Evolutionary conservation across 208 protist genomes (phyloP).

Genomic region (Wallacemonas sp.): DNA sequence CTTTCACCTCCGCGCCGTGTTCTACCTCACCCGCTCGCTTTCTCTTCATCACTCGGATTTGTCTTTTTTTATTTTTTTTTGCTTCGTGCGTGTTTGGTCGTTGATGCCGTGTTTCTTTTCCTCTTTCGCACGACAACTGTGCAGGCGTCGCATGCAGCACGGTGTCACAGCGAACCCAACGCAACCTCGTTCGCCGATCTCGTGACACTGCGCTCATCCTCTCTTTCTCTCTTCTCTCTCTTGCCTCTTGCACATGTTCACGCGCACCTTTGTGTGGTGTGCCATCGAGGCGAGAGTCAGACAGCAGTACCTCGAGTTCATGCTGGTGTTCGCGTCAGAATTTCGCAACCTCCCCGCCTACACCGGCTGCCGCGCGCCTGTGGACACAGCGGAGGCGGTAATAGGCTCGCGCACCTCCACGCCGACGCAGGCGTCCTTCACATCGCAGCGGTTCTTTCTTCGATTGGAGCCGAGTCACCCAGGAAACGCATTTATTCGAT

Average conservation of each 20-base stretch:
- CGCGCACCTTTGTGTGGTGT: background rate
- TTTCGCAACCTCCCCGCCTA: constrained; percentile 12
- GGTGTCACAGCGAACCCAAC: too few species aligned
- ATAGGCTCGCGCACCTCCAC: too few species aligned
- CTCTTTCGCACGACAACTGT: too few species aligned
- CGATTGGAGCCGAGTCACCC: background rate
- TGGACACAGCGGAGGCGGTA: too few species aligned
- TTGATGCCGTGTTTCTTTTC: too few species aligned
- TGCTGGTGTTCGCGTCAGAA: constrained; percentile 47
- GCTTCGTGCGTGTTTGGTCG: background rate
- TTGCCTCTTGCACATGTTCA: background rate
- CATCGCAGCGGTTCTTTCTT: background rate
- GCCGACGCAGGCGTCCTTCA: background rate
- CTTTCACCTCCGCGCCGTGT: too few species aligned
- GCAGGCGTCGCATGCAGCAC: too few species aligned
- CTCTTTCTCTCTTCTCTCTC: background rate
- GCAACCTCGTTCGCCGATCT: background rate
- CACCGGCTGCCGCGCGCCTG: constrained; percentile 2
- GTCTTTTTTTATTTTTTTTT: background rate
- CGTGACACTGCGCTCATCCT: background rate
- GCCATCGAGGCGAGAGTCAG: constrained; percentile 41
- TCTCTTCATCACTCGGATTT: too few species aligned
- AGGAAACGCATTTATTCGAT: background rate
- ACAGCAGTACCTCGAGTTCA: constrained; percentile 71
- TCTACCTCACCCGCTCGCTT: too few species aligned